phyloP scores from a whole-genome alignment of 1,284 basidiomycete genomes.

The Trametes pubescens region DNA sequence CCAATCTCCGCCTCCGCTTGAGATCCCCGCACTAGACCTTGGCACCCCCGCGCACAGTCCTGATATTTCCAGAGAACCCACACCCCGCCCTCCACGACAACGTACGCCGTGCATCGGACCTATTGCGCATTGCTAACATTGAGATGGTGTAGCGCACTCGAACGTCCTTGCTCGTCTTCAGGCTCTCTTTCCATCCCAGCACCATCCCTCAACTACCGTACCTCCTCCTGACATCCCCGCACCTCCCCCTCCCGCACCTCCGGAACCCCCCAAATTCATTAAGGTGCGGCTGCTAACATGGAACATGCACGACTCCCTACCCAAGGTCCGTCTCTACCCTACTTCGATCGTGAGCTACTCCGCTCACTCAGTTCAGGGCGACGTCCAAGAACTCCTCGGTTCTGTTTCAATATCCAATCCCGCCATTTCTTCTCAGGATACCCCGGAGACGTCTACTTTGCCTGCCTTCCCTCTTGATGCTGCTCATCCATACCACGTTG shows the following conservation, averaged over 20 bases:
- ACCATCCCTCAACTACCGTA: conserved; percentile 33
- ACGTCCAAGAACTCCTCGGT: conserved; percentile 79
- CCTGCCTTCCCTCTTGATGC: conserved; percentile 60
- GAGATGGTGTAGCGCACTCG: conserved; percentile 30
- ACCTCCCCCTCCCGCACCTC: conserved; percentile 37
- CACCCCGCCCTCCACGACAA: conserved; percentile 24
- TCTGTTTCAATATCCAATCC: conserved; percentile 60
- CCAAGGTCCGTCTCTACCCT: conserved; percentile 58
- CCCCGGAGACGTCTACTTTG: conserved; percentile 43
- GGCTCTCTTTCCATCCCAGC: conserved; percentile 49
- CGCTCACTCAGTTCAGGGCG: conserved; percentile 56
- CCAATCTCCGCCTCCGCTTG: conserved; percentile 29
- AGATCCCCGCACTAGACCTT: conserved; percentile 25
- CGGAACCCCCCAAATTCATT: conserved; percentile 49
- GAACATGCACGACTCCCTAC: conserved; percentile 84
- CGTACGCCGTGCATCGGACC: conserved; percentile 13
- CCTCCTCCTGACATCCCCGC: conserved; percentile 28
- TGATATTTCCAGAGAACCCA: conserved; percentile 24
- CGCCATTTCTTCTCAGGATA: conserved; percentile 41
- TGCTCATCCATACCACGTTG: conserved; percentile 80
- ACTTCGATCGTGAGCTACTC: conserved; percentile 1
- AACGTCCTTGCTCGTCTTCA: conserved; percentile 54
- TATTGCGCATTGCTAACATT: background rate
- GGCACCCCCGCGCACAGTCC: conserved; percentile 13
- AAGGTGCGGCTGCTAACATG: conserved; percentile 63